Evolutionary conservation across 164 flowering plant genomes (phyloP), one percentile per base, ranked within the genome.

Genomic region (Tetrastigma voinierianum): DNA sequence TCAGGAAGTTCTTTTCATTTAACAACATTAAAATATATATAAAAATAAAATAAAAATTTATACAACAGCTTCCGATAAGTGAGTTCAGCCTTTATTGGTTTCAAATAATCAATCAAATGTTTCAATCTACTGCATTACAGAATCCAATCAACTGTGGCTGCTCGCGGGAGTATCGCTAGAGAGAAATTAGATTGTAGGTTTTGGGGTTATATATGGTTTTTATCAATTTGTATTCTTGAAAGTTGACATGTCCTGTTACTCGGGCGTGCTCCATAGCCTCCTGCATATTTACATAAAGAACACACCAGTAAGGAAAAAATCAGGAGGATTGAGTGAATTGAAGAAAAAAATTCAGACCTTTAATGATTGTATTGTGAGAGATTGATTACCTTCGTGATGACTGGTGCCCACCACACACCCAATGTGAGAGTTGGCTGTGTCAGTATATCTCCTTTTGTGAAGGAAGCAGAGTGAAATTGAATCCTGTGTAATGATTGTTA

Each of bases 361-460:
- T 4, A 25, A 65, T 15, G 48, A 59, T 18, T 16, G 19, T 1
- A 7, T 15, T 6, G 19, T 51, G 18, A 21, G 66, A 40, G 9
- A 46, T n/a, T n/a, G n/a, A n/a, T 52, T 9, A 95, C 98, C 97
- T 89, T 88, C 75, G n/a, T n/a, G n/a, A 84, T 66, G 24, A 90
- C 84, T 92, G 98, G 85, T 97, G 92, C 13, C 89, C 96, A 11
- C 93, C 97, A 65, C 98, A 95, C 9, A n/a, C 98, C 91, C 82
- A 95, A 64, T 20, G 96, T 92, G 84, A 95, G n/a, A 95, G 81
- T 86, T 92, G 57, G 88, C 79, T 18, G 98, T 92, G 76, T 92
- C 96, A 0, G 98, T 92, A 58, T 61, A 95, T 20, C 77, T 85
- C 79, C 93, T 77, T 76, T 83, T 89, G 97, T 94, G 76, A 59